Evolutionary conservation across 257 asterid species (phyloP), one percentile per base, ranked within the genome.

Genomic region (Solanum sparsipilum): DNA sequence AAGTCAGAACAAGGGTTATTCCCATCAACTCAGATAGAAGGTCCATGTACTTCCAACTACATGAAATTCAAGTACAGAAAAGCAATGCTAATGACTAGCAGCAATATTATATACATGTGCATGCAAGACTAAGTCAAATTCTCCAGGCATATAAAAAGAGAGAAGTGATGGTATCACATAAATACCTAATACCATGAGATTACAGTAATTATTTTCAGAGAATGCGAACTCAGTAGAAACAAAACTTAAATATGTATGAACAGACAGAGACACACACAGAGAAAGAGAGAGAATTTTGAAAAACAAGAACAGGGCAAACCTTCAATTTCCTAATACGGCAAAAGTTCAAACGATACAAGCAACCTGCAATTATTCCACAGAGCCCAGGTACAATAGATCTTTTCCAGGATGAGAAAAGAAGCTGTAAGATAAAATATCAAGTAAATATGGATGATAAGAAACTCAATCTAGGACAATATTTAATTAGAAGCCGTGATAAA

Each of bases 281-380:
- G 23, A 56, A 68, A 88, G 68, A 86, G 86, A 38, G 82, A 73
- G 73, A 25, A 9, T 79, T 79, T 29, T 44, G 85, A 27, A 44
- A 21, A 27, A 18, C 4, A 82, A 81, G 41, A 46, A 81, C 44
- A 46, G 29, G 29, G 7, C 41, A 88, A 87, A 97, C 99, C 99
- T 97, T 97, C 88, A 95, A 83, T 92, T 91, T 93, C 88, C 98
- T 96, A 65, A 94, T 88, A 44, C 94, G 91, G 90, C 92, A 89
- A 72, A 94, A 84, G 91, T 97, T 97, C 91, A 94, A 87, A 84
- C 98, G 99, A 79, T 96, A 97, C 52, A 97, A 90, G 88, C 94
- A 92, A 83, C 99, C 99, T n/a, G 99, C 99, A 76, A 97, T 91
- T 90, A 97, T 93, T 85, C 99, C 99, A 90, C 99, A 97, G 87